Evolutionary conservation across 225 moss, liverwort and hornwort genomes (phyloP), one percentile per base, ranked within the genome.

Genomic region (Neckera pumila): DNA sequence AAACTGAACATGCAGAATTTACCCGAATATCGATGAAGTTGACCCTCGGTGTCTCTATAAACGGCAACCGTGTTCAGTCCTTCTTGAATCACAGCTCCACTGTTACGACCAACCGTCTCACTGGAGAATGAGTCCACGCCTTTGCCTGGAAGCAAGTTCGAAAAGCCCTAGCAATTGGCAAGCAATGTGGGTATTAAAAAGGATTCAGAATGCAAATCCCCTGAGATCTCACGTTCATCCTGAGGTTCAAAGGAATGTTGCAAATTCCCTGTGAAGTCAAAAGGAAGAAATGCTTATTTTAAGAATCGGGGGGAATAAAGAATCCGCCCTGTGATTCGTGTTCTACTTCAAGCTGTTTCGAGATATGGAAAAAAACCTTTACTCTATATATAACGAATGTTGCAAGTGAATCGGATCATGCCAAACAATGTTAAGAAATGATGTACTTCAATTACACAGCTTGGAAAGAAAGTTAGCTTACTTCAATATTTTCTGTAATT

Each of bases 51-150:
- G 84, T 90, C 90, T 47, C 88, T 80, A 26, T 56, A 89, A 31
- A 92, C 16, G 61, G 87, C 90, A 70, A 90, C 90, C 38, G 76
- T 90, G 15, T 81, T 89, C 57, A 90, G 36, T 56, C 90, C 92
- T 81, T 92, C 90, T 80, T 92, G 92, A 87, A 92, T 90, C 72
- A 89, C 80, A 84, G 86, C 86, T 71, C 90, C 92, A 74, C 69
- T 76, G 4, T 63, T 61, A 69, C 27, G 84, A 61, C 34, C 69
- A 56, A 90, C 84, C 27, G 90, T 90, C 10, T 92, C 92, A 70
- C 84, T 76, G 54, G 88, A 88, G 69, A 92, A 86, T 9, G 86
- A 90, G 3, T 90, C 92, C 61, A 92, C 90, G 20, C 92, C 90
- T 88, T 57, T 84, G 42, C 88, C 84, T 51, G 90, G 88, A 43